A percentile compares a stretch with the other conserved stretches of the same genome.
These are phyloP conservation scores for Avena insularis DNA, from an alignment of 176 grass and related monocot genomes.

Conservation along the genomic window DNA sequence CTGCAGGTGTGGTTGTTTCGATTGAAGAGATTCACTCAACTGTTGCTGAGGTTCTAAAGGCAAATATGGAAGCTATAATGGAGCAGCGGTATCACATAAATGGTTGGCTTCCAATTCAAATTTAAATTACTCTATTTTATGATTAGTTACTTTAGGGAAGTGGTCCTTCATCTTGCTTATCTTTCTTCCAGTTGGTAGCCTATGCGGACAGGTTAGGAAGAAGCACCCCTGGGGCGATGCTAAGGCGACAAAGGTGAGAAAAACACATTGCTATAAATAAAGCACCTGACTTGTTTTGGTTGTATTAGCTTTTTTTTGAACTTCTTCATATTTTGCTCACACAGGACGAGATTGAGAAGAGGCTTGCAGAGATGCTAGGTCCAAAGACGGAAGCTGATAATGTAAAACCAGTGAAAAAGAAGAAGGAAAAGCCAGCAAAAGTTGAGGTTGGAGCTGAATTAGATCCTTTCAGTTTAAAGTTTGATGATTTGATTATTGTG, in stretches of 20 bases:
- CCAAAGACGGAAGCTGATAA: slow-evolving; percentile 89
- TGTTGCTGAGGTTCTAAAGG: slow-evolving; percentile 61
- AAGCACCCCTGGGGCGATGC: slow-evolving; percentile 92
- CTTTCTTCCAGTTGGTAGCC: slow-evolving; percentile 68
- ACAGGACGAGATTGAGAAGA: slow-evolving; percentile 89
- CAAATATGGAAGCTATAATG: slow-evolving; percentile 89
- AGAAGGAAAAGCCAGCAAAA: slow-evolving; percentile 92
- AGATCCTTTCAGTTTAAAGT: slow-evolving; percentile 12
- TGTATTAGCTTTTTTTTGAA: slow-evolving; percentile 34
- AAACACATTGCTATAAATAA: slow-evolving; percentile 21
- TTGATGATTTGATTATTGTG: slow-evolving; percentile 6
- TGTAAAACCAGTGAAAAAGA: slow-evolving; percentile 93
- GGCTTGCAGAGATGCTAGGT: slow-evolving; percentile 78
- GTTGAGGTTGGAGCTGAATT: slow-evolving; percentile 62
- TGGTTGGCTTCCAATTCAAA: slow-evolving; percentile 53
- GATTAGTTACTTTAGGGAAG: neutral
- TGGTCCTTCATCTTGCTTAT: slow-evolving; percentile 35
- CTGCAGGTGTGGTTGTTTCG: slow-evolving; percentile 84
- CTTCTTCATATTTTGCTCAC: slow-evolving; percentile 31
- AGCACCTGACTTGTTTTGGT: neutral
- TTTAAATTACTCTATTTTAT: slow-evolving; percentile 28
- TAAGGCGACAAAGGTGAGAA: slow-evolving; percentile 78
- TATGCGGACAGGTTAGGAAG: slow-evolving; percentile 93
- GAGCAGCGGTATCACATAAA: slow-evolving; percentile 97
- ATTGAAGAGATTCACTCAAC: slow-evolving; percentile 87